These are phyloP conservation scores for Candida sp. DNA, from an alignment of 1,139 yeast species.

Conservation along the genomic window DNA sequence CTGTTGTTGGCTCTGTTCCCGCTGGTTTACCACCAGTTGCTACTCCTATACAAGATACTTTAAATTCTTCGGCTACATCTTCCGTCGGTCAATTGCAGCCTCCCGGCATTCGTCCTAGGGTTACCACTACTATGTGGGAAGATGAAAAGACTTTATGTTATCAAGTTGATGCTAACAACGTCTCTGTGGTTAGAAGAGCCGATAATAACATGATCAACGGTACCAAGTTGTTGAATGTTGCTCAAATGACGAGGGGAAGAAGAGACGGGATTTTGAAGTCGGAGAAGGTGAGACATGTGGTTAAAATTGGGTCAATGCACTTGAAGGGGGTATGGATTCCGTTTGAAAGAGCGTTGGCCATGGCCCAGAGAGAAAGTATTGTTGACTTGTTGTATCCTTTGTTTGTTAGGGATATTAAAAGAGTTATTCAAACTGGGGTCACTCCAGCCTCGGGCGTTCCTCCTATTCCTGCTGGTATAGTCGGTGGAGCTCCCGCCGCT, in stretches of 20 bases:
- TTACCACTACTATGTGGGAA: conserved; percentile 96
- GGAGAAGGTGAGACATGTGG: conserved; percentile 88
- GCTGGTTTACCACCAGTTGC: conserved; percentile 3
- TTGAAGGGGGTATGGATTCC: conserved; percentile 99
- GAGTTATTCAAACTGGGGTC: conserved; percentile 56
- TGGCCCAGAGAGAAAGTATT: conserved; percentile 89
- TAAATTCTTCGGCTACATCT: conserved; percentile 23
- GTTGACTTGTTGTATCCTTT: conserved; percentile 84
- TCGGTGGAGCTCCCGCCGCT: conserved; percentile 10
- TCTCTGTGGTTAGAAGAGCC: conserved; percentile 89
- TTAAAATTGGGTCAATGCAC: conserved; percentile 96
- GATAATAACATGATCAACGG: conserved; percentile 95
- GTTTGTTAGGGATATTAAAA: conserved; percentile 82
- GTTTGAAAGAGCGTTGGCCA: conserved; percentile 85
- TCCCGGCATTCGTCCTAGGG: conserved; percentile 69
- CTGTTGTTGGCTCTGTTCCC: conserved; percentile 5
- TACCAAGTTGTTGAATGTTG: conserved; percentile 65
- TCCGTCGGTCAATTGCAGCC: conserved; percentile 49
- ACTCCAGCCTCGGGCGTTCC: conserved; percentile 26
- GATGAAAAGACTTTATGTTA: conserved; percentile 93
- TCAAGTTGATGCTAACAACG: conserved; percentile 92
- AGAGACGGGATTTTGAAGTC: conserved; percentile 68
- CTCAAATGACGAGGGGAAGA: conserved; percentile 56
- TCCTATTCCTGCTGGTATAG: conserved; percentile 9
- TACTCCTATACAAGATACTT: conserved; percentile 20